Percentiles rank a stretch among this genome's conserved stretches.
phyloP scores from a whole-genome alignment of 163 green algal genomes.

The Chlorella variabilis region DNA sequence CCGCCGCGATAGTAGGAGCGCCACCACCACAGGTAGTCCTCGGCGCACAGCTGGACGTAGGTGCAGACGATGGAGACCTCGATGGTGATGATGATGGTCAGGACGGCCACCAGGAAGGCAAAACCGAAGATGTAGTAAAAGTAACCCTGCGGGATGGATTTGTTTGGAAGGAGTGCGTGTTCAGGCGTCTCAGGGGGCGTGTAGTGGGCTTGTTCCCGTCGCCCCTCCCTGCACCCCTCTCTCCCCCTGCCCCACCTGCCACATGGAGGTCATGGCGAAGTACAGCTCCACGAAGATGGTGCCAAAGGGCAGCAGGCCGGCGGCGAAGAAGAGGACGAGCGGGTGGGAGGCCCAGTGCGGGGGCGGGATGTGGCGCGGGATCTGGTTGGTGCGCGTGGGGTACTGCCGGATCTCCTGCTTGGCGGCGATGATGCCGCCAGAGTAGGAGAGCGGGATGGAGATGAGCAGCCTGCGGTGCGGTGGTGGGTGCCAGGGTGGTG shows the following conservation, averaged over 20 bases:
- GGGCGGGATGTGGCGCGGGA: conserved; percentile 93
- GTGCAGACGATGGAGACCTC: conserved; percentile 71
- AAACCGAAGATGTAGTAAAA: conserved; percentile 99
- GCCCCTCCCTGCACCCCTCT: too few species aligned
- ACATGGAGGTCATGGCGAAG: conserved; percentile 96
- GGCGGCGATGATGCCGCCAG: conserved; percentile 84
- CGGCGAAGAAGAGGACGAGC: conserved; percentile 83
- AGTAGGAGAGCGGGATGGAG: conserved; percentile 91
- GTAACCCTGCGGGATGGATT: conserved; percentile 76
- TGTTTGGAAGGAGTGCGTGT: not conserved
- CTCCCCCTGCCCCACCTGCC: conserved; percentile 79
- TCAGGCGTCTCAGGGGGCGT: too few species aligned
- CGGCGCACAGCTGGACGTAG: conserved; percentile 87
- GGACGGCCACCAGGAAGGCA: conserved; percentile 86
- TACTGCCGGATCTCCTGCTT: conserved; percentile 76
- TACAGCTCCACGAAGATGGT: conserved; percentile 98
- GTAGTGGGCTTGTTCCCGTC: too few species aligned
- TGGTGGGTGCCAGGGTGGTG: not conserved
- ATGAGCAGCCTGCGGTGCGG: conserved; percentile 74
- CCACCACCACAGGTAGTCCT: conserved; percentile 99
- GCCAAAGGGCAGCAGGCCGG: conserved; percentile 95
- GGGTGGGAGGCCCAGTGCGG: conserved; percentile 82
- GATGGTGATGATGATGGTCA: conserved; percentile 94
- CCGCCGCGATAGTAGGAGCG: conserved; percentile 89
- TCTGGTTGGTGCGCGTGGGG: conserved; percentile 95